Percentiles rank a stretch among this genome's conserved stretches.
Evolutionary conservation across 257 asterid genomes (phyloP).

Genomic region (Solanum boliviense): DNA sequence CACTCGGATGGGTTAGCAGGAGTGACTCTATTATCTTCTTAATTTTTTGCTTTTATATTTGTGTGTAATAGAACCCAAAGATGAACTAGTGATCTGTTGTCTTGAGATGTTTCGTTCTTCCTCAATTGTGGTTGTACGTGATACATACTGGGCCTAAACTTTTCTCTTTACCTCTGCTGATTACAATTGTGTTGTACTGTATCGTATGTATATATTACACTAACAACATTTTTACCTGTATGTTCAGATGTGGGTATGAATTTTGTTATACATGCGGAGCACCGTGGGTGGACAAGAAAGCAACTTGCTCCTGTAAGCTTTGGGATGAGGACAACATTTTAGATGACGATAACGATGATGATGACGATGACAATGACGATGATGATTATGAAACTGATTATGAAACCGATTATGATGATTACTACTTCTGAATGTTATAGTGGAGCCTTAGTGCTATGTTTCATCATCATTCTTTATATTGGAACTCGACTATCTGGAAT

Average conservation of each 20-base stretch:
- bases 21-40: neutral
- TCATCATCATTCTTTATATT: neutral
- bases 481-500: neutral
- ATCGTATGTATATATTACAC: neutral
- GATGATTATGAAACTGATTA: neutral
- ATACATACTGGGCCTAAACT: neutral
- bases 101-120: neutral
- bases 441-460: neutral
- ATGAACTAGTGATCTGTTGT: neutral
- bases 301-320: conserved; percentile 17
- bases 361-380: neutral
- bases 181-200: neutral
- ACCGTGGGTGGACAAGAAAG: conserved; percentile 20
- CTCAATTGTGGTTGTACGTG: neutral
- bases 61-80: neutral
- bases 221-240: neutral
- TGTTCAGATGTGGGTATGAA: conserved; percentile 53
- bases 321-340: conserved; percentile 26
- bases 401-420: neutral
- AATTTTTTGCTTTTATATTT: neutral
- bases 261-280: conserved; percentile 35
- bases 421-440: neutral
- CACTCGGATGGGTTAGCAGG: neutral
- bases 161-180: neutral
- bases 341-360: neutral